Conservation (phyloP, 345 rosid species). For the Corymbia maculata region DNA sequence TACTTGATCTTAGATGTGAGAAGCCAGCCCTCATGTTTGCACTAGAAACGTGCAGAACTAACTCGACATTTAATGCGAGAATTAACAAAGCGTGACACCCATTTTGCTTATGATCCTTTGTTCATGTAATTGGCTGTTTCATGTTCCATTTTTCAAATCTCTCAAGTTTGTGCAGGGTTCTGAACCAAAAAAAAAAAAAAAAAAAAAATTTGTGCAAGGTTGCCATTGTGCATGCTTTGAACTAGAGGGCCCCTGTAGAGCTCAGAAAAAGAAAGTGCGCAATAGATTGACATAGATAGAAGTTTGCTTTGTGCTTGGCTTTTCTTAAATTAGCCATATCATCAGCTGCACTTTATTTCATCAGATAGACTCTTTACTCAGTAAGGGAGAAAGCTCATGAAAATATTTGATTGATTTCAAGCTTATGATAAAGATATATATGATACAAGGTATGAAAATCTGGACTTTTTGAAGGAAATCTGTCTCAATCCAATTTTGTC, state of each 20-base stretch:
- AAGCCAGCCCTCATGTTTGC: not conserved
- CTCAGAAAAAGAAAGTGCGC: not conserved
- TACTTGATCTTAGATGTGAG: not conserved
- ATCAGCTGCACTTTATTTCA: no score
- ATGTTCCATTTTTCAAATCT: not conserved
- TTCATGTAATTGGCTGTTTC: not conserved
- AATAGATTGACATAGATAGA: no score
- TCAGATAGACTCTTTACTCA: no score
- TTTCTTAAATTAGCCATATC: no score
- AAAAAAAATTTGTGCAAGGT: no score
- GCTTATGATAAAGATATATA: not conserved
- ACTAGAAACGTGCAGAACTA: conserved; percentile 1
- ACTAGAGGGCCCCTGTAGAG: not conserved
- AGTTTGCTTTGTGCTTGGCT: not conserved
- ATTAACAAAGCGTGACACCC: not conserved
- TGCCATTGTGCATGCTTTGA: not conserved
- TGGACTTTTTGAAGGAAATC: not conserved
- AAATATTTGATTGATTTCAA: not conserved
- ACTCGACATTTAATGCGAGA: not conserved
- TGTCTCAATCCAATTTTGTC: not conserved
- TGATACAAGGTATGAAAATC: not conserved
- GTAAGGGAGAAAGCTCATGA: not conserved
- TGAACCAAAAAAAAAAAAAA: no score
- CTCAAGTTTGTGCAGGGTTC: not conserved
- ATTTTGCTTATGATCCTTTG: not conserved